Evolutionary conservation across 2,329 filamentous ascomycete genomes (phyloP).

Genomic region (Colletotrichum sp.): DNA sequence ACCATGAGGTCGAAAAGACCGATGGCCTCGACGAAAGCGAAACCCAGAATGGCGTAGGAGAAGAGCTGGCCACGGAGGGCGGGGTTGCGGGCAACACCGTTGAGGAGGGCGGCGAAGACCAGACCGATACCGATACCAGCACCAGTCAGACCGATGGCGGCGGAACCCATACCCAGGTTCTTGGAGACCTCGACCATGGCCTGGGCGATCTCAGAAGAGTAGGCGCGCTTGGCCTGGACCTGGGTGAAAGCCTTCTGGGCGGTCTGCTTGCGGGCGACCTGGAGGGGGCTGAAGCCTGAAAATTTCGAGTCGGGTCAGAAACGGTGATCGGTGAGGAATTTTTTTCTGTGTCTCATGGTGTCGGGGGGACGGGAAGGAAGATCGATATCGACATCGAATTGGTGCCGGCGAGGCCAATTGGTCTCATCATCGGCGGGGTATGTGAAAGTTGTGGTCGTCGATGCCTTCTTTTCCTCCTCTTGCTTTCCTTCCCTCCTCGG

Average conservation of each 20-base stretch:
- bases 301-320: slow-evolving; percentile 34
- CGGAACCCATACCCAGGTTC: slow-evolving; percentile 88
- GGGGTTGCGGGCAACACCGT: slow-evolving; percentile 92
- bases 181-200: slow-evolving; percentile 90
- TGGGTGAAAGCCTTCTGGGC: slow-evolving; percentile 68
- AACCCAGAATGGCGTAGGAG: slow-evolving; percentile 94
- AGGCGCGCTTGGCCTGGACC: slow-evolving; percentile 70
- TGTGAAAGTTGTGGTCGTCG: neutral
- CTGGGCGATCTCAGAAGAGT: slow-evolving; percentile 88
- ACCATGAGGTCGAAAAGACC: slow-evolving; percentile 90
- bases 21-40: slow-evolving; percentile 93
- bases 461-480: slow-evolving; percentile 5
- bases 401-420: slow-evolving; percentile 34
- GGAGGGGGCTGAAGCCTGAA: slow-evolving; percentile 67
- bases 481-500: neutral
- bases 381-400: slow-evolving; percentile 1
- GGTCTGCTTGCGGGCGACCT: slow-evolving; percentile 74
- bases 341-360: neutral
- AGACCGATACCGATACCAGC: slow-evolving; percentile 95
- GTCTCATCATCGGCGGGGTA: slow-evolving; percentile 22
- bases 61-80: slow-evolving; percentile 94
- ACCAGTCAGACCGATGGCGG: slow-evolving; percentile 91
- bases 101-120: slow-evolving; percentile 89
- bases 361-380: neutral
- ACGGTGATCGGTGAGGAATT: slow-evolving; percentile 18